Base-by-base conservation (phyloP, 2,329 filamentous ascomycete genomes). In the Rutstroemia sp. region DNA sequence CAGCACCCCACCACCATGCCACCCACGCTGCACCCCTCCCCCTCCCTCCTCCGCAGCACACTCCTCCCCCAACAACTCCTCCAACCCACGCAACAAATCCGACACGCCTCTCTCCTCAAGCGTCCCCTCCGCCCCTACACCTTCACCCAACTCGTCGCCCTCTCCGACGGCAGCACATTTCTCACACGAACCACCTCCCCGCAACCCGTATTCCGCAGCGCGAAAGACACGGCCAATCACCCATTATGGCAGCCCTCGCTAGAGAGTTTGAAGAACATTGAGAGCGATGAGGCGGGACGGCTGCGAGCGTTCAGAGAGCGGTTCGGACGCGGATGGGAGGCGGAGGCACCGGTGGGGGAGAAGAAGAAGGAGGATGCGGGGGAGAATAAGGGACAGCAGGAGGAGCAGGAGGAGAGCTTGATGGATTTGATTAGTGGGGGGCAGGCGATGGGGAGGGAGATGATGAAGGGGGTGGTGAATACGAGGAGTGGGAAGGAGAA, bases 71-170 rank as follows among this genome's bases (percentile, higher is more conserved):
- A 44, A 5, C 46, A 38, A 49, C 45, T 25, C 42, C 44, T 41
- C 8, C 25, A 46, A 17, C 44, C 25, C 17, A 27, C 49, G 6
- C 58, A 61, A 49, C 66, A 69, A 62, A 55, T 63, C 48, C 86
- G 91, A 59, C 83, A 90, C 70, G 94, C 94, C 52, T 91, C 88
- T 23, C 87, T 96, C 61, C 82, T 97, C 69, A 81, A 81, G 60
- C 89, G 94, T 16, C 91, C 91, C n/a, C 88, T 91, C 68, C 84
- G 92, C 5, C 92, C 94, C 44, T 97, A 96, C 79, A 89, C 87
- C 64, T 97, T 96, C 78, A 96, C 92, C n/a, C 94, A 99, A 75
- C 60, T 99, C 59, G 79, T 99, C 64, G 92, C 91, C 54, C 86
- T 97, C 62, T 89, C 87, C 42, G 94, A 99, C 76, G 94, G 94